Evolutionary conservation across 2,329 filamentous ascomycete species (phyloP), one percentile per base, ranked within the genome.

Genomic region (Ophiostoma australiae): DNA sequence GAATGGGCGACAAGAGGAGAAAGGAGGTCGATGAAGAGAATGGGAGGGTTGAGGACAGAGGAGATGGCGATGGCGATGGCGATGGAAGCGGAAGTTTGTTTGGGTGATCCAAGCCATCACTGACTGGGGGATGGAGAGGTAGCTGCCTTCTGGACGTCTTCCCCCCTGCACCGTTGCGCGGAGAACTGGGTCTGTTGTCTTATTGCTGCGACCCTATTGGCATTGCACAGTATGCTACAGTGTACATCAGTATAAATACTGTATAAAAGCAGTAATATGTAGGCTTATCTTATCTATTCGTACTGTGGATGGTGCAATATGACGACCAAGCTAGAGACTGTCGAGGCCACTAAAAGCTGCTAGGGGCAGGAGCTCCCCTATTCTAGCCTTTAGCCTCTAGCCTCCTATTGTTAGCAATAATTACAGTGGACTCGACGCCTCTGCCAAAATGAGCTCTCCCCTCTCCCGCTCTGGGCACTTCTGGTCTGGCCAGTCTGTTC

Each of bases 11-110:
- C 44, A 48, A 48, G 44, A 48, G 61, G 17, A 39, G 37, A 66
- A 69, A 27, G 31, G 52, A 58, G 44, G 52, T 55, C n/a, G 33
- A 37, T 37, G 44, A 31, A 20, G 35, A 52, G 68, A 65, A 37
- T 65, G 17, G 23, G 27, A 35, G 31, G 27, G 27, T 31, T 31
- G 39, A 41, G 41, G 13, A 37, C n/a, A 65, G 58, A 23, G 31
- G 52, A 31, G 58, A 58, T 10, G 58, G 37, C 13, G 35, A 55
- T 39, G 48, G n/a, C 11, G 33, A 35, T 65, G n/a, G 52, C 7
- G 23, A 58, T 68, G 70, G 66, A 71, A 69, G 67, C 55, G 70
- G 68, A 71, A 52, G 70, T 58, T 58, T 58, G 52, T 58, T 58
- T 58, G 52, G 52, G 35, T 31, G 58, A 63, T 63, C 58, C 27